These are phyloP conservation scores for Amanita brunnescens DNA, from an alignment of 768 basidiomycete species.

Conservation along the genomic window DNA sequence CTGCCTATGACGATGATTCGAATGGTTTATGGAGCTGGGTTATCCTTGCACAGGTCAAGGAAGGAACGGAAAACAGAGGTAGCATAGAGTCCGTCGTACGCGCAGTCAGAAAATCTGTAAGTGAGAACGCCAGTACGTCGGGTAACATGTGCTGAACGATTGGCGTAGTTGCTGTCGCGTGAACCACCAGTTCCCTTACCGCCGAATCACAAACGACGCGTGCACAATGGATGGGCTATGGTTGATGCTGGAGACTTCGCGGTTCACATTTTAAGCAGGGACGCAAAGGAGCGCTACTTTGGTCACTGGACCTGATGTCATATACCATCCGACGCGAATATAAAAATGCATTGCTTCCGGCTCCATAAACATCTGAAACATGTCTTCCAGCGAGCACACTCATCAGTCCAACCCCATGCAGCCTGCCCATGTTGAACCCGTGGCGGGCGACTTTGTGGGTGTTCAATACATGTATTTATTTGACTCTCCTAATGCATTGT, in stretches of 20 bases:
- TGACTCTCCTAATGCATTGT: not conserved
- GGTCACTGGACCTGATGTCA: slow-evolving; percentile 19
- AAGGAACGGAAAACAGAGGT: slow-evolving; percentile 74
- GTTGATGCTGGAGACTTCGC: slow-evolving; percentile 76
- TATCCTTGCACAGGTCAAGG: slow-evolving; percentile 74
- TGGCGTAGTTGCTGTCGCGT: slow-evolving; percentile 44
- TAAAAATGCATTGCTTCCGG: not conserved
- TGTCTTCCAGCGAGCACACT: not conserved
- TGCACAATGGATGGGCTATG: slow-evolving; percentile 75
- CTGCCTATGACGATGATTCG: slow-evolving; percentile 34
- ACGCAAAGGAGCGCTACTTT: slow-evolving; percentile 65
- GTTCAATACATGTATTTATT: too few relatives aligned
- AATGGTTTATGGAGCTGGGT: slow-evolving; percentile 73
- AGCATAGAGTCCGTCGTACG: slow-evolving; percentile 70
- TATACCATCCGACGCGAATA: not conserved
- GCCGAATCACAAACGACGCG: slow-evolving; percentile 51
- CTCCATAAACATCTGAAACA: not conserved
- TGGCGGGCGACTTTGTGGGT: slow-evolving; percentile 35
- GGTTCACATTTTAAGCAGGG: slow-evolving; percentile 64
- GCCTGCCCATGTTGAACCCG: slow-evolving; percentile 26
- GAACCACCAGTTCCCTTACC: slow-evolving; percentile 54
- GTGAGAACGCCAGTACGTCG: slow-evolving; percentile 18
- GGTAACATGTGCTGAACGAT: slow-evolving; percentile 1
- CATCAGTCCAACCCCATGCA: slow-evolving; percentile 9
- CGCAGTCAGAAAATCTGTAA: slow-evolving; percentile 58